Base-by-base conservation (phyloP, 2,329 filamentous ascomycete species). In the Coleophoma eucalyptorum region DNA sequence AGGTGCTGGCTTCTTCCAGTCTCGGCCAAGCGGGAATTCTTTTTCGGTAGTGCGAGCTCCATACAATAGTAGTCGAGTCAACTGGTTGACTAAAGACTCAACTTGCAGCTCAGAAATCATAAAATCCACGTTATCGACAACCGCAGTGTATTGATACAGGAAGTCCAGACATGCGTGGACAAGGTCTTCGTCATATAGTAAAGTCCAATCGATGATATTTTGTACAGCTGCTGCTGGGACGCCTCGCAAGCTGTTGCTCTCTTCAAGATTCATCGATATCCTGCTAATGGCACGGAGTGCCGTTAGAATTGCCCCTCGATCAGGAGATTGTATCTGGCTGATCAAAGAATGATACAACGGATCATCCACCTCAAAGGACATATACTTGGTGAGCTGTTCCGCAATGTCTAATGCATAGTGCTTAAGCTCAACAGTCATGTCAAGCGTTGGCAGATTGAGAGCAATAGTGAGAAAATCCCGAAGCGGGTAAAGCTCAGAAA, bases 71-170 rank as follows among this genome's bases (percentile, higher is more conserved):
- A 97, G 77, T 13, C 88, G 82, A 13, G 90, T 83, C 43, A 97
- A 81, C 58, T 95, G 90, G 16, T 84, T 83, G 4, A 95, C 82
- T 10, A 96, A 77, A 43, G 78, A 76, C 61, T 87, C 82, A 7
- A 84, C 73, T 46, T 84, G 77, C 44, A 86, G 72, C 16, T 79
- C 75, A 33, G 79, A 75, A 11, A 90, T 71, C 18, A 95, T 72
- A 5, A 77, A 82, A 62, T 91, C 87, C 10, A 97, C 86, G 59
- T 97, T 99, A 40, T 87, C 79, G 3, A 87, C 82, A 8, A 91
- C 86, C 1, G 91, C 89, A 0, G 93, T 97, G 70, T 92, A 99
- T 66, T 97, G 90, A 65, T 97, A 97, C 33, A 97, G 79, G 64
- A 99, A 96, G 68, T 99, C 94, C 32, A 99, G 78, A 55, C 89